Percentiles rank a stretch among this genome's conserved stretches.
Evolutionary conservation across 108 stramenopile species (phyloP).

Genomic region (Pseudonitzschia pungens): DNA sequence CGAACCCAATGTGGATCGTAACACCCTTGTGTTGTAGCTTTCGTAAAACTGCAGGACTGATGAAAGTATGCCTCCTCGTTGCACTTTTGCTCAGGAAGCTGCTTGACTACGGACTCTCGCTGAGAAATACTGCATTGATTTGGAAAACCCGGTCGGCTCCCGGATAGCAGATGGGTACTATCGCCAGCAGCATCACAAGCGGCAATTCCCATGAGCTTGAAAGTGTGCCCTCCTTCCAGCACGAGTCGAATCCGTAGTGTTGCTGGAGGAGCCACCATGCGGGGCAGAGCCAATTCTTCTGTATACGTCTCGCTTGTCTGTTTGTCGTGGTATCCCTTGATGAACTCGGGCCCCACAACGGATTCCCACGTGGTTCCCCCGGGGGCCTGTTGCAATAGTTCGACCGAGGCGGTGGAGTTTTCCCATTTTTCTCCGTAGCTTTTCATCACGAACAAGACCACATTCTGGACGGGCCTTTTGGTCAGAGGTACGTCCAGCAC

Average conservation of each 20-base stretch:
- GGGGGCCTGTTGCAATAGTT: not conserved
- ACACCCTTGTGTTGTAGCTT: constrained; percentile 16
- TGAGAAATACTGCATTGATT: no score
- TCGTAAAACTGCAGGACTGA: constrained; percentile 26
- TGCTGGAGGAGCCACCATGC: constrained; percentile 12
- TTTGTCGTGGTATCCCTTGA: constrained; percentile 61
- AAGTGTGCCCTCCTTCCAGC: constrained; percentile 58
- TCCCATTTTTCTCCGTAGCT: constrained; percentile 80
- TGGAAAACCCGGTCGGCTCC: no score
- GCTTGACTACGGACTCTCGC: constrained; percentile 1
- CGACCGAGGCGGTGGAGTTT: constrained; percentile 19
- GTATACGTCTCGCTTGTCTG: constrained; percentile 75
- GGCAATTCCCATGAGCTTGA: constrained; percentile 77
- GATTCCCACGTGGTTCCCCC: constrained; percentile 5
- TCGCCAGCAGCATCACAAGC: constrained; percentile 35
- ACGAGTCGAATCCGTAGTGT: constrained; percentile 22
- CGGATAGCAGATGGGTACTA: no score
- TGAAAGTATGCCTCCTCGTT: not conserved
- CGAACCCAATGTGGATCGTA: constrained; percentile 11
- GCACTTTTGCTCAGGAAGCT: constrained; percentile 19
- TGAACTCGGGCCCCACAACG: constrained; percentile 10
- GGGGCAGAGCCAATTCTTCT: constrained; percentile 37
- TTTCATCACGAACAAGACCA: constrained; percentile 71
- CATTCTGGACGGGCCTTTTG: constrained; percentile 28
- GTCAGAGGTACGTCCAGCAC: constrained; percentile 38